Evolutionary conservation across 305 asterid species (phyloP), one percentile per base, ranked within the genome.

Genomic region (Fraxinus floribunda): DNA sequence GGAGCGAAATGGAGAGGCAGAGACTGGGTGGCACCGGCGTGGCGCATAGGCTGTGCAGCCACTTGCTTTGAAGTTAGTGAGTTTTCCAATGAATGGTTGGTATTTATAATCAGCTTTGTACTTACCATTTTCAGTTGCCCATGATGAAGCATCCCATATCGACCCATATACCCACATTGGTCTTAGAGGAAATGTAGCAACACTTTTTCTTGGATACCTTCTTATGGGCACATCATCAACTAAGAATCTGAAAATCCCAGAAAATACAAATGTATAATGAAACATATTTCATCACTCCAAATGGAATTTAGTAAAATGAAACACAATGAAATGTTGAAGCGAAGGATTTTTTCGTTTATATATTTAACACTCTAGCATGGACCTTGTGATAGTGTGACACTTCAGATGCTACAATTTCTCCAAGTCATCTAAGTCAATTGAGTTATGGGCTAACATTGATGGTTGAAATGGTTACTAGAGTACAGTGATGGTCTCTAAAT

Each of bases 111-210:
- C 93, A 10, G 92, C 93, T 75, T 90, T 90, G 84, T 93, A 95
- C 75, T 93, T 95, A 0, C 98, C 98, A 35, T 90, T 90, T 55
- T 95, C 98, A 0, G 98, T 94, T 0, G 98, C 98, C 98, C 98
- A 94, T 0, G 97, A 85, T 0, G 98, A 94, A 4, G 98, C 98
- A 81, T 95, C 98, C 98, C 98, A 95, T 80, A 95, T 95, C 2
- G 98, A 95, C 18, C 98, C 98, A 79, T 95, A 95, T 1, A 91
- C 88, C 97, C 97, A 95, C 98, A 95, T 95, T 83, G 98, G 98
- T 79, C 98, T 89, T 7, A 89, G 75, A 8, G 98, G 98, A 82
- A 93, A 95, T 38, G 98, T 95, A 29, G 84, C 81, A 0, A 44
- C 92, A 83, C 93, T 92, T 70, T 86, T 93, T 36, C 91, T 92